phyloP scores from a whole-genome alignment of 768 basidiomycete species.

The Collybiopsis luxurians region DNA sequence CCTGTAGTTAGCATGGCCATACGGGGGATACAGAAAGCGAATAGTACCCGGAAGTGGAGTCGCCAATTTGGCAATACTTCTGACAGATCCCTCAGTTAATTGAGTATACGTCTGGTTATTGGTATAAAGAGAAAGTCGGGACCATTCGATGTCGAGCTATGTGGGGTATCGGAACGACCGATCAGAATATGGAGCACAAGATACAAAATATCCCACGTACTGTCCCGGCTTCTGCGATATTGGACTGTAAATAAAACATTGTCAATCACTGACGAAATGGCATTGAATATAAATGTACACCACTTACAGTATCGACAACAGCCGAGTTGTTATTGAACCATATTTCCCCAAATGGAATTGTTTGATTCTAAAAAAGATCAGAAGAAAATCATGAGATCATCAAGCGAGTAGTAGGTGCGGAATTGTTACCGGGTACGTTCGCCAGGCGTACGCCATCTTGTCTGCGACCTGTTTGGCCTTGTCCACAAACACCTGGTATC shows the following conservation, averaged over 20 bases:
- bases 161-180: not conserved
- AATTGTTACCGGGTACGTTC: slow-evolving; percentile 21
- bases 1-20: not conserved
- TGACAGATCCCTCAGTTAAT: slow-evolving; percentile 44
- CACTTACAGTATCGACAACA: slow-evolving; percentile 8
- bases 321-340: slow-evolving; percentile 36
- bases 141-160: slow-evolving; percentile 51
- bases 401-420: not conserved
- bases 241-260: slow-evolving; percentile 6
- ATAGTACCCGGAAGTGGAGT: slow-evolving; percentile 28
- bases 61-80: slow-evolving; percentile 39
- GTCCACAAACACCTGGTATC: slow-evolving; percentile 35
- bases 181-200: slow-evolving; percentile 18
- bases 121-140: slow-evolving; percentile 40
- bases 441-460: slow-evolving; percentile 42
- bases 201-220: slow-evolving; percentile 13
- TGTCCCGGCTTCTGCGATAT: slow-evolving; percentile 28
- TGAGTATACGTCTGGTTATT: slow-evolving; percentile 47
- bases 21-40: not conserved
- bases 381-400: not conserved
- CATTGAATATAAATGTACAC: not conserved
- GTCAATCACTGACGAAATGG: not conserved
- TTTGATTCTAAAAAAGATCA: slow-evolving; percentile 3
- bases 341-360: slow-evolving; percentile 11
- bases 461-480: slow-evolving; percentile 46